Percentiles rank a stretch among this genome's conserved stretches.
Conservation (phyloP, 108 stramenopile genomes). For the Nannochloropsis gaditana region DNA sequence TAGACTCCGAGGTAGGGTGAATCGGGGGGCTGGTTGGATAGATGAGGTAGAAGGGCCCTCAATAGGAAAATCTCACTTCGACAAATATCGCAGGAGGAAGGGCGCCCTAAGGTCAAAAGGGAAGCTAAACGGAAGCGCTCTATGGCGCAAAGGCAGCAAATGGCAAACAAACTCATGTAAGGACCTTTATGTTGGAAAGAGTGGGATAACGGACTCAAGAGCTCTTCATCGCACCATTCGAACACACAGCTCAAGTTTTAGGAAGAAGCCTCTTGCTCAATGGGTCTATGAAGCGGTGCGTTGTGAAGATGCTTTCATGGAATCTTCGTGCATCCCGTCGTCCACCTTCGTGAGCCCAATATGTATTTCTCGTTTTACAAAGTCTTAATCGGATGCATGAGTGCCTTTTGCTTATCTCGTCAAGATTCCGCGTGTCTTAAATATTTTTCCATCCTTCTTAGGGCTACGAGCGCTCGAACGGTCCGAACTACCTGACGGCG, state of each 20-base stretch:
- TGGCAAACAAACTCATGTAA: constrained; percentile 9
- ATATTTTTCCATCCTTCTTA: constrained; percentile 28
- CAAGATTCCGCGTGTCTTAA: not conserved
- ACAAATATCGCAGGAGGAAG: not conserved
- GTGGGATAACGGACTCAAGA: not conserved
- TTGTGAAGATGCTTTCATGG: not conserved
- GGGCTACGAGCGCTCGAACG: constrained; percentile 32
- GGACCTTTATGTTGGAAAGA: not conserved
- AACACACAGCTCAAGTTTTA: not conserved
- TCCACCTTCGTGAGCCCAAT: not conserved
- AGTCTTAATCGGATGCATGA: constrained; percentile 40
- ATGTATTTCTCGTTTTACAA: not conserved
- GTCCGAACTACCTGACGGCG: constrained; percentile 44
- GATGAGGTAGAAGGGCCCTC: constrained; percentile 21
- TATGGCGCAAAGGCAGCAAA: not conserved
- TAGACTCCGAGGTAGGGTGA: constrained; percentile 45
- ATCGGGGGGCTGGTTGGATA: constrained; percentile 29
- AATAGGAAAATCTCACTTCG: not conserved
- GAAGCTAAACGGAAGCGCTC: not conserved
- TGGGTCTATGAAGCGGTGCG: constrained; percentile 19
- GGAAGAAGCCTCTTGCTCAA: not conserved
- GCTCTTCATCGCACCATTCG: not conserved
- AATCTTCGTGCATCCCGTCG: not conserved
- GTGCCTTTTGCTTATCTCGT: not conserved
- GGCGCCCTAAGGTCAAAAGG: not conserved